Evolutionary conservation across 1,139 yeast species (phyloP).

Genomic region (Yamadazyma blattariae): DNA sequence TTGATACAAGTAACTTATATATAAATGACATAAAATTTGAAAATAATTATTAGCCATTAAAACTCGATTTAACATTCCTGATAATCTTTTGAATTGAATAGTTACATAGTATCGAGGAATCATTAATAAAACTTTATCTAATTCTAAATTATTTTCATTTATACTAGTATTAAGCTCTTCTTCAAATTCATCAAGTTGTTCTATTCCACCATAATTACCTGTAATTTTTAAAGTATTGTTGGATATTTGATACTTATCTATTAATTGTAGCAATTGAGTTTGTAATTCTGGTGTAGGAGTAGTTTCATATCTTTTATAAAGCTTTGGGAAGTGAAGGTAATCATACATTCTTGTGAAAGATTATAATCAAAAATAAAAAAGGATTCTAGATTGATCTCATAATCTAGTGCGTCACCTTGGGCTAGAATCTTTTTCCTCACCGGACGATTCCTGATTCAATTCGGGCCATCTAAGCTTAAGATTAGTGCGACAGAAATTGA

Average conservation of each 20-base stretch:
- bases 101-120: slow-evolving; percentile 11
- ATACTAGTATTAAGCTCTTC: slow-evolving; percentile 5
- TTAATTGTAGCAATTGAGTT: slow-evolving; percentile 13
- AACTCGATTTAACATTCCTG: slow-evolving; percentile 5
- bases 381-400: neutral
- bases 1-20: slow-evolving; percentile 11
- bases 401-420: no score
- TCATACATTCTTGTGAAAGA: no score
- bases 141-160: slow-evolving; percentile 6
- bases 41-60: slow-evolving; percentile 7
- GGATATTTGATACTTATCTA: slow-evolving; percentile 19
- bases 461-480: no score
- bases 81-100: slow-evolving; percentile 9
- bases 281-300: slow-evolving; percentile 4
- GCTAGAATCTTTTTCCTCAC: no score
- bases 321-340: slow-evolving; percentile 14
- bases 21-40: slow-evolving; percentile 10
- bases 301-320: slow-evolving; percentile 5
- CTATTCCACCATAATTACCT: neutral
- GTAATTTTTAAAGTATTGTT: slow-evolving; percentile 1
- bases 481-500: no score
- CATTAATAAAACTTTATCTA: neutral
- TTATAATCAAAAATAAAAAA: no score
- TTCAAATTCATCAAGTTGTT: slow-evolving; percentile 4
- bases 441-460: no score